Conservation (phyloP, 2,329 filamentous ascomycete species). For the Graphilbum ipis-grandicollis region DNA sequence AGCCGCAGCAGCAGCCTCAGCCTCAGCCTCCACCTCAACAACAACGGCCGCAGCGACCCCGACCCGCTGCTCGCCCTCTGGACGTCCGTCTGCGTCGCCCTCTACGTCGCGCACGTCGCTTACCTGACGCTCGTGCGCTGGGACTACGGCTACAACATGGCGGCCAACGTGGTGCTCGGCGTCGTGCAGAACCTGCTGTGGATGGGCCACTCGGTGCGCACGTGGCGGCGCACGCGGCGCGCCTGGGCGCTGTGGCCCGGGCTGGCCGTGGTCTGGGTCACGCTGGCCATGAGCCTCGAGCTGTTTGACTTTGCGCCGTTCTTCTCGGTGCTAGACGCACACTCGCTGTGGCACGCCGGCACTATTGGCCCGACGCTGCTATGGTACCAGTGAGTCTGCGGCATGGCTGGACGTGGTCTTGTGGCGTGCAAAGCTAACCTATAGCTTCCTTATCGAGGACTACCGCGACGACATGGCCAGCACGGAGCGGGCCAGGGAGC, state of each 20-base stretch:
- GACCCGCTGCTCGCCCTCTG: constrained; percentile 45
- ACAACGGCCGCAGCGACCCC: too few relatives aligned
- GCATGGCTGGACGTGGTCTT: not conserved
- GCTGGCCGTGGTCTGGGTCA: constrained; percentile 79
- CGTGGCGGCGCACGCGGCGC: constrained; percentile 54
- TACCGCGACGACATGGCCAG: constrained; percentile 66
- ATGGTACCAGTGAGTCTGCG: constrained; percentile 74
- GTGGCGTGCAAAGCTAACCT: constrained; percentile 1
- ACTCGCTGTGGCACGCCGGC: constrained; percentile 88
- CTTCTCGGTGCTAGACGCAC: constrained; percentile 71
- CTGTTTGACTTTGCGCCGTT: constrained; percentile 84
- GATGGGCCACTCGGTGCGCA: constrained; percentile 63
- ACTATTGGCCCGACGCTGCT: constrained; percentile 76
- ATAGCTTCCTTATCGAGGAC: constrained; percentile 73
- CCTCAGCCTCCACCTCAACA: too few relatives aligned
- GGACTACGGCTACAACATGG: constrained; percentile 98
- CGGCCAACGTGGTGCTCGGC: constrained; percentile 73
- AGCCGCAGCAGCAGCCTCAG: too few relatives aligned
- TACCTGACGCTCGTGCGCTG: constrained; percentile 77
- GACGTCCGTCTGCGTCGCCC: constrained; percentile 51
- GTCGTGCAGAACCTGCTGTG: constrained; percentile 68
- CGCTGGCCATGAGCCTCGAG: constrained; percentile 89
- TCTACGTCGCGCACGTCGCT: constrained; percentile 62
- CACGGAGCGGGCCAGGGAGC: too few relatives aligned
- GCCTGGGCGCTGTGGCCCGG: constrained; percentile 81